Evolutionary conservation across 2,329 filamentous ascomycete species (phyloP).

Genomic region (Aspergillus pseudoterreus): DNA sequence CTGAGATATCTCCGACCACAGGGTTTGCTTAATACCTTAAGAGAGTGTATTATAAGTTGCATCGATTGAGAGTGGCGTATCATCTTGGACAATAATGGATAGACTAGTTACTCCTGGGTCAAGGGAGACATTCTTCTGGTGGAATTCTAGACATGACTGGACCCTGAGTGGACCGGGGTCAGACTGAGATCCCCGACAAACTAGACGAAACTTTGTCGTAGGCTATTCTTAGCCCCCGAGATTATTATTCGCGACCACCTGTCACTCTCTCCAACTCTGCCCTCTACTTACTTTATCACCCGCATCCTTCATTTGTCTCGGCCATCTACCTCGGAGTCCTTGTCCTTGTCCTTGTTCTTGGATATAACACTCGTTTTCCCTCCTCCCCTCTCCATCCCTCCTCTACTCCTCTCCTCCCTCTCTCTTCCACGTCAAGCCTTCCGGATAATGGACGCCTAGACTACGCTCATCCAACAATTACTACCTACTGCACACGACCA

Average conservation of each 20-base stretch:
- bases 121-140: no score
- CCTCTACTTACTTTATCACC: not conserved
- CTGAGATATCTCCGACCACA: no score
- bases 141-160: not conserved
- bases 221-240: not conserved
- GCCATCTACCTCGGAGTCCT: not conserved
- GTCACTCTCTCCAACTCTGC: not conserved
- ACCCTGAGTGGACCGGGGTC: conserved; percentile 1
- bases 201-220: not conserved
- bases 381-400: not conserved
- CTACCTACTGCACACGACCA: not conserved
- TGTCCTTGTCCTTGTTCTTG: no score
- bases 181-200: not conserved
- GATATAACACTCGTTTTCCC: not conserved
- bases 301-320: conserved; percentile 4
- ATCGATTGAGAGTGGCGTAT: no score
- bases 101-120: no score
- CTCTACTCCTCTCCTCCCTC: not conserved
- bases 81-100: no score
- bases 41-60: no score
- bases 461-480: not conserved
- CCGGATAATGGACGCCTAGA: not conserved
- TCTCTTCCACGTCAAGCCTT: not conserved
- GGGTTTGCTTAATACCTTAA: no score
- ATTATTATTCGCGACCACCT: not conserved